Percentiles rank a stretch among this genome's conserved stretches.
Evolutionary conservation across 2,329 filamentous ascomycete genomes (phyloP).

Genomic region (Pleomassaria siparia): DNA sequence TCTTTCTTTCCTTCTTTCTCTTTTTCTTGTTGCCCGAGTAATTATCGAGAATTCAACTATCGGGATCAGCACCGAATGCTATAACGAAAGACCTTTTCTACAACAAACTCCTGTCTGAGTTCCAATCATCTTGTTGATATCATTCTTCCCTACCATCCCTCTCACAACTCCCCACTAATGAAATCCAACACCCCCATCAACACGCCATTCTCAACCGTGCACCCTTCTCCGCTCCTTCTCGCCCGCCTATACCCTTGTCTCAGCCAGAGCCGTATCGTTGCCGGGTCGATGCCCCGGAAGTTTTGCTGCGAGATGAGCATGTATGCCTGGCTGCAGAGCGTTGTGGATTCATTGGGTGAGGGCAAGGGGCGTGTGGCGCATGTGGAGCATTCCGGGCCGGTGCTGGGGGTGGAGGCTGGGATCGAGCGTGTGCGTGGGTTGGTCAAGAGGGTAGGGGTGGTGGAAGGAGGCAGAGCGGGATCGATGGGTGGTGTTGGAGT

Average conservation of each 20-base stretch:
- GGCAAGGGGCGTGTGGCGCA: conserved; percentile 30
- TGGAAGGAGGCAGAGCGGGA: conserved; percentile 13
- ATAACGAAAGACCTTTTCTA: no score
- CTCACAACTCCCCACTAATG: conserved; percentile 28
- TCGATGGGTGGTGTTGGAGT: background rate
- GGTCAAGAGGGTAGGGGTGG: conserved; percentile 9
- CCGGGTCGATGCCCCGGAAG: conserved; percentile 33
- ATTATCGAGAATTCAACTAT: no score
- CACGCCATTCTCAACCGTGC: conserved; percentile 38
- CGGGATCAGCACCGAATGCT: no score
- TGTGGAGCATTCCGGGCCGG: conserved; percentile 26
- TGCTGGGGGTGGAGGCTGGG: background rate
- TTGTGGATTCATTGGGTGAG: conserved; percentile 32
- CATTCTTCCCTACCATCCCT: background rate
- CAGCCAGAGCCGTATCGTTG: conserved; percentile 35
- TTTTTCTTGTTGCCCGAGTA: no score
- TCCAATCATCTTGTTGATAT: no score
- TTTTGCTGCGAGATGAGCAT: conserved; percentile 39
- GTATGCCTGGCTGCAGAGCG: conserved; percentile 37
- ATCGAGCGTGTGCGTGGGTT: conserved; percentile 1
- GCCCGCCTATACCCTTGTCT: conserved; percentile 33
- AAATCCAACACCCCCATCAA: conserved; percentile 38
- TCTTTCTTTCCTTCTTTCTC: no score
- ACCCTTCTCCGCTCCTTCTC: conserved; percentile 33
- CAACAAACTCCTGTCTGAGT: no score